Evolutionary conservation across 495 filamentous ascomycete species (phyloP), one percentile per base, ranked within the genome.

Genomic region (Cercophora newfieldiana): DNA sequence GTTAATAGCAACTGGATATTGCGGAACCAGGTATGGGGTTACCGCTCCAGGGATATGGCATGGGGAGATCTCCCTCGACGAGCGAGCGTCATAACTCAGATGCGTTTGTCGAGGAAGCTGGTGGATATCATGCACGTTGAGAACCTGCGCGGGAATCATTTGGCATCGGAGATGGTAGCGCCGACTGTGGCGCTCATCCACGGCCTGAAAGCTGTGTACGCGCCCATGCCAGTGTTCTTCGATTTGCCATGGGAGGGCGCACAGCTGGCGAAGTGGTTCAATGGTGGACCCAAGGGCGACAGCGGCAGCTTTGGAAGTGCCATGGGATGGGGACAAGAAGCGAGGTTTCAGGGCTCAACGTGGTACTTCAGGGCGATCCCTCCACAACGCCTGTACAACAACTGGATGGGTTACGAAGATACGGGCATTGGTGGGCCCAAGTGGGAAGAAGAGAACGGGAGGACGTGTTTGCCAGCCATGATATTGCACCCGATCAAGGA

Each of bases 141-240:
- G 75, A 86, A 85, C 63, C 64, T 82, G 22, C 78, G 76, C 1
- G 89, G 90, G 16, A 82, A 87, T 21, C 82, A 86, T 53, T 82
- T 92, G 59, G 85, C 83, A 8, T 87, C 87, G 0, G 90, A 93
- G 69, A 91, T 91, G 89, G 86, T 83, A 44, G 85, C 89, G 1
- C 82, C 83, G 28, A 90, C 88, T 0, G 83, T 83, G 16, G 81
- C 88, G 0, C 76, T 93, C 7, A 82, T 89, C 25, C 90, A 92
- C 71, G 90, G 90, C 1, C 79, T 92, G 56, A 93, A 94, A 72
- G 82, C 87, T 1, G 87, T 90, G 7, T 87, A 83, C 57, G 85
- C 83, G 14, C 89, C 89, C 3, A 87, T 91, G 70, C 90, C 90
- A 0, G 87, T 92, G 54, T 93, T 85, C 73, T 83, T 87, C 21